Evolutionary conservation across 495 filamentous ascomycete species (phyloP).

Genomic region (Cercophora samala): DNA sequence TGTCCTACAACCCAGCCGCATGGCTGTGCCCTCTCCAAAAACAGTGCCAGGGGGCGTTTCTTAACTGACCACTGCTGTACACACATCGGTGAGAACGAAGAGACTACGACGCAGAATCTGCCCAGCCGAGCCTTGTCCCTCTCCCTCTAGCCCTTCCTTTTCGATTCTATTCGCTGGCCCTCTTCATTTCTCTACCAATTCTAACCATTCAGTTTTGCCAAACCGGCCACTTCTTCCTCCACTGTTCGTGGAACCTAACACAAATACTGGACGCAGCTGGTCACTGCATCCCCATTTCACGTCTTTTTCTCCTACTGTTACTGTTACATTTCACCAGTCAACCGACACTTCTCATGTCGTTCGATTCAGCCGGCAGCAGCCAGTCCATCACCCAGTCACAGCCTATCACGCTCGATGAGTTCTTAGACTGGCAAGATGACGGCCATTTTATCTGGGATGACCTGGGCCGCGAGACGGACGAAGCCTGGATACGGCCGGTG

Average conservation of each 20-base stretch:
- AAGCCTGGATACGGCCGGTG: slow-evolving; percentile 29
- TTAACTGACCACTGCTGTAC: neutral
- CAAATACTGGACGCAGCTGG: neutral
- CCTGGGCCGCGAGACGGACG: slow-evolving; percentile 18
- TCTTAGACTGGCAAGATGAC: slow-evolving; percentile 23
- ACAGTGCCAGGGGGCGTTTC: neutral
- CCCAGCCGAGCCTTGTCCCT: neutral
- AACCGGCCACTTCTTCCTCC: neutral
- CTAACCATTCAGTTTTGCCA: neutral
- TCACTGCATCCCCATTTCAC: neutral
- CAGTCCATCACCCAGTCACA: slow-evolving; percentile 22
- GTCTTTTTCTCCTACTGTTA: neutral
- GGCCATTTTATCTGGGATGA: slow-evolving; percentile 32
- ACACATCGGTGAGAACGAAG: neutral
- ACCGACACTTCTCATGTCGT: slow-evolving; percentile 17
- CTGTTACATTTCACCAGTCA: neutral
- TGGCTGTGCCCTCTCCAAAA: neutral
- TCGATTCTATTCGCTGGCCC: neutral
- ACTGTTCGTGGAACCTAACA: neutral
- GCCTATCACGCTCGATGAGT: slow-evolving; percentile 26
- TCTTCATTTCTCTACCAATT: neutral
- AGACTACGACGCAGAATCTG: neutral
- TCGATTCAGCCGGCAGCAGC: slow-evolving; percentile 25
- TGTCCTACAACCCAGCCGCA: neutral
- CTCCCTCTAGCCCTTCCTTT: neutral